Evolutionary conservation across 1,284 basidiomycete genomes (phyloP).

Genomic region (Malassezia brasiliensis): DNA sequence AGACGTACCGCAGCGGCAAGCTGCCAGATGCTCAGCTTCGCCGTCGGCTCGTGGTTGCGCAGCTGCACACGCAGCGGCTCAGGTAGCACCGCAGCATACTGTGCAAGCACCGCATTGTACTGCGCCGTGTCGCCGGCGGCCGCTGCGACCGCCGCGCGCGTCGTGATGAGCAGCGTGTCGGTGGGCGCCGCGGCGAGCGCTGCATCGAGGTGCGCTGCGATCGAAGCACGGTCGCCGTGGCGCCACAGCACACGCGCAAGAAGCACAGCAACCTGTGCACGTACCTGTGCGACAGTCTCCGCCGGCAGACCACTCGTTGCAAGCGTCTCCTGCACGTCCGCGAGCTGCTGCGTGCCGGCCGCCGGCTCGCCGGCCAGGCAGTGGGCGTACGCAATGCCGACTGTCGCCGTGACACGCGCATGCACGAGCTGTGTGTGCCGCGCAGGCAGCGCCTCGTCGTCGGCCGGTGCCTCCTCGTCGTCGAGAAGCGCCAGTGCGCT

Average conservation of each 20-base stretch:
- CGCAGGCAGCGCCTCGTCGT: constrained; percentile 48
- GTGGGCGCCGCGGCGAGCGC: constrained; percentile 6
- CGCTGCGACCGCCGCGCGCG: constrained; percentile 9
- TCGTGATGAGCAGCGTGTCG: constrained; percentile 11
- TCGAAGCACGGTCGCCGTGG: constrained; percentile 67
- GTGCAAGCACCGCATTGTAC: constrained; percentile 9
- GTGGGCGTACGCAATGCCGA: constrained; percentile 20
- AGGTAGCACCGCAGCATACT: constrained; percentile 5
- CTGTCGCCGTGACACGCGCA: constrained; percentile 11
- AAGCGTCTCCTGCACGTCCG: constrained; percentile 8
- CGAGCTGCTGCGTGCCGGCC: constrained; percentile 7
- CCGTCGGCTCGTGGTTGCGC: constrained; percentile 9
- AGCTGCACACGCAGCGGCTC: background rate
- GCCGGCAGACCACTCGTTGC: background rate
- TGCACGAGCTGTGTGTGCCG: constrained; percentile 5
- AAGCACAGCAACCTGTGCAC: constrained; percentile 65
- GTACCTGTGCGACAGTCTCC: constrained; percentile 51
- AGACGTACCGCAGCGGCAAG: constrained; percentile 3
- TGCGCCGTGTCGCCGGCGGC: constrained; percentile 4
- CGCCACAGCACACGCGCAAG: constrained; percentile 67
- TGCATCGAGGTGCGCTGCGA: constrained; percentile 64
- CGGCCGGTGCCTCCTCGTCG: constrained; percentile 48
- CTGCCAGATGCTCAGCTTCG: constrained; percentile 12
- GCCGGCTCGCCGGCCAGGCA: constrained; percentile 13
- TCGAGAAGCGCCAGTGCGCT: constrained; percentile 64